These are phyloP conservation scores for Houttuynia cordata DNA, from an alignment of 164 flowering plant genomes.

Conservation along the genomic window DNA sequence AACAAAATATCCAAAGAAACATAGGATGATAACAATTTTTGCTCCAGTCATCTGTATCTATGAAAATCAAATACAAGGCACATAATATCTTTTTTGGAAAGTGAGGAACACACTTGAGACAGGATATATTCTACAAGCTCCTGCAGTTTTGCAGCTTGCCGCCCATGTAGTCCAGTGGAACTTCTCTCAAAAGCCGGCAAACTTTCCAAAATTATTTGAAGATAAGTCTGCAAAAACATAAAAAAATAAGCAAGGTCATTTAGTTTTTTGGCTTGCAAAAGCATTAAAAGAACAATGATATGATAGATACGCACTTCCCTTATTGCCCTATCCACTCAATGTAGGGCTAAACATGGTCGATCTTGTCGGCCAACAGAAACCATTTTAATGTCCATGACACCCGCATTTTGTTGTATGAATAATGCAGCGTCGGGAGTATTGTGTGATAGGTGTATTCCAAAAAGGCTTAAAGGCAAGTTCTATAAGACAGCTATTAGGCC, in stretches of 20 bases:
- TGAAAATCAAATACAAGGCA: background rate
- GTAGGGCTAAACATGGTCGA: background rate
- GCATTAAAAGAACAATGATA: background rate
- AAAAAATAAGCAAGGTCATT: background rate
- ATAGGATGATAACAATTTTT: background rate
- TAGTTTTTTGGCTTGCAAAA: background rate
- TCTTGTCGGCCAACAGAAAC: background rate
- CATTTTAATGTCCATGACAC: background rate
- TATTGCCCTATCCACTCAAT: background rate
- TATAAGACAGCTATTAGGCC: too few relatives aligned
- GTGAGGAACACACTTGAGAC: slow-evolving; percentile 54
- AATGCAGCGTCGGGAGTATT: too few relatives aligned
- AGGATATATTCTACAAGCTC: slow-evolving; percentile 83
- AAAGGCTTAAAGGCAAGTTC: too few relatives aligned
- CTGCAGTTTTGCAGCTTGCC: slow-evolving; percentile 82
- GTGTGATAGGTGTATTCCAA: too few relatives aligned
- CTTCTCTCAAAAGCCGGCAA: slow-evolving; percentile 56
- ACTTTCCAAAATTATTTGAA: slow-evolving; percentile 76
- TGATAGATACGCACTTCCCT: too few relatives aligned
- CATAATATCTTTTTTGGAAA: too few relatives aligned
- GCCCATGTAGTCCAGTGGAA: slow-evolving; percentile 61
- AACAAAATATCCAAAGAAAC: background rate
- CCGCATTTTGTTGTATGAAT: background rate
- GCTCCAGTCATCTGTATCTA: background rate
- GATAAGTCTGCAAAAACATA: slow-evolving; percentile 56